Conservation (phyloP, 2,329 filamentous ascomycete genomes). For the Cladophialophora exuberans region DNA sequence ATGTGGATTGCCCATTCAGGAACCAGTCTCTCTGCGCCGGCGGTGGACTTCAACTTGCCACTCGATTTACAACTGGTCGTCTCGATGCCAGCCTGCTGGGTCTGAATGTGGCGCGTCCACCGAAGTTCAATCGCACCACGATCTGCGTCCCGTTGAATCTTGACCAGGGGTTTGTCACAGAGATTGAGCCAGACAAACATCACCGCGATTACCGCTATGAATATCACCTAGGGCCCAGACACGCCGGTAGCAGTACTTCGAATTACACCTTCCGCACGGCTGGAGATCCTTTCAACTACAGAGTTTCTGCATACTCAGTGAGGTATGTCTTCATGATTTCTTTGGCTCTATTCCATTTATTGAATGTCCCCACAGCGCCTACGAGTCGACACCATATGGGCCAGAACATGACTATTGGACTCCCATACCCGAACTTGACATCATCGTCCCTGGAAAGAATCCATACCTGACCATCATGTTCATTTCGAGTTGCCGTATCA, state of each 20-base stretch:
- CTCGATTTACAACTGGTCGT: slow-evolving; percentile 8
- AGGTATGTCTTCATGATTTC: background rate
- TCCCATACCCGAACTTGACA: background rate
- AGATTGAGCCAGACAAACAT: background rate
- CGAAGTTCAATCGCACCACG: slow-evolving; percentile 10
- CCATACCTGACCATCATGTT: slow-evolving; percentile 18
- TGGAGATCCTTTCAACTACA: slow-evolving; percentile 7
- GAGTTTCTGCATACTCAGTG: slow-evolving; percentile 3
- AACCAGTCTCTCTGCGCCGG: slow-evolving; percentile 1
- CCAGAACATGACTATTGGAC: slow-evolving; percentile 1
- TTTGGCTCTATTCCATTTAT: background rate
- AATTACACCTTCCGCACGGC: background rate
- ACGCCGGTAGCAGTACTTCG: too few species aligned
- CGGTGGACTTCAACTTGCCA: background rate
- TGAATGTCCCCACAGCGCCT: background rate
- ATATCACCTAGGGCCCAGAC: slow-evolving; percentile 7
- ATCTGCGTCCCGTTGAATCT: slow-evolving; percentile 14
- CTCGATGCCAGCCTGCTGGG: slow-evolving; percentile 11
- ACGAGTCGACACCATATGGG: background rate
- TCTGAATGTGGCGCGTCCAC: background rate
- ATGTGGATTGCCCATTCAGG: background rate
- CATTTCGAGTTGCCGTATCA: slow-evolving; percentile 10
- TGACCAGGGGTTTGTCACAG: background rate
- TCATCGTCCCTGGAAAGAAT: too few species aligned
- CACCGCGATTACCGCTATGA: background rate